These are phyloP conservation scores for Penicillium odoratum DNA, from an alignment of 495 filamentous ascomycete species.

Conservation along the genomic window DNA sequence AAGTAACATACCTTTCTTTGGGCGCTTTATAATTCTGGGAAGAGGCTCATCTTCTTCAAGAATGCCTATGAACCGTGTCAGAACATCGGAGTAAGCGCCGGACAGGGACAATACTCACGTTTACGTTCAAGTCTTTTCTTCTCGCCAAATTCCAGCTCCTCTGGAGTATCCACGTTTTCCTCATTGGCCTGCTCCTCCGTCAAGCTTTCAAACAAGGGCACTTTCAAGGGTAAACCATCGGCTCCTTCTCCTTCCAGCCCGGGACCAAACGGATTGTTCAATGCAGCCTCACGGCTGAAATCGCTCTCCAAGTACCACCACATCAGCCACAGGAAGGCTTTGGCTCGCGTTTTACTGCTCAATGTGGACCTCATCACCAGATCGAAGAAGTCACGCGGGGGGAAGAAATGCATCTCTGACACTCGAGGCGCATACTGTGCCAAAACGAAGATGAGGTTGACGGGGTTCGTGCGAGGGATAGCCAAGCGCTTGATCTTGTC, in stretches of 20 bases:
- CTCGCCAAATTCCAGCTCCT: slow-evolving; percentile 84
- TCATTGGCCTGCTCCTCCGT: slow-evolving; percentile 70
- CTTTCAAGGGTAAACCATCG: slow-evolving; percentile 71
- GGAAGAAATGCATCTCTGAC: slow-evolving; percentile 88
- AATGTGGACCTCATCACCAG: slow-evolving; percentile 86
- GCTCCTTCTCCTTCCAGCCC: slow-evolving; percentile 63
- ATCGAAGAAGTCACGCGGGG: slow-evolving; percentile 88
- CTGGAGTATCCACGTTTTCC: slow-evolving; percentile 89
- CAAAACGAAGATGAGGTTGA: slow-evolving; percentile 94
- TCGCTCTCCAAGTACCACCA: slow-evolving; percentile 99
- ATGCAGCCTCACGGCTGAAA: slow-evolving; percentile 77
- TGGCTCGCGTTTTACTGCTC: slow-evolving; percentile 80
- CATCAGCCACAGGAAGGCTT: slow-evolving; percentile 94
- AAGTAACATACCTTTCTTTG: slow-evolving; percentile 49
- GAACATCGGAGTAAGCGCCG: slow-evolving; percentile 4
- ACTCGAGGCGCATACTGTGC: slow-evolving; percentile 88
- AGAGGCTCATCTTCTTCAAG: slow-evolving; percentile 64
- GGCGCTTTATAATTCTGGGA: slow-evolving; percentile 55
- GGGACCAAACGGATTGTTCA: slow-evolving; percentile 85
- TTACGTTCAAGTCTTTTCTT: slow-evolving; percentile 82
- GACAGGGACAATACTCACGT: slow-evolving; percentile 42
- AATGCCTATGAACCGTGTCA: slow-evolving; percentile 35
- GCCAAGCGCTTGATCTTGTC: slow-evolving; percentile 70
- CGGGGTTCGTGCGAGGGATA: slow-evolving; percentile 89
- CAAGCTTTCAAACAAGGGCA: slow-evolving; percentile 76